These are phyloP conservation scores for Alternaria longipes DNA, from an alignment of 2,329 filamentous ascomycete genomes.

Conservation along the genomic window DNA sequence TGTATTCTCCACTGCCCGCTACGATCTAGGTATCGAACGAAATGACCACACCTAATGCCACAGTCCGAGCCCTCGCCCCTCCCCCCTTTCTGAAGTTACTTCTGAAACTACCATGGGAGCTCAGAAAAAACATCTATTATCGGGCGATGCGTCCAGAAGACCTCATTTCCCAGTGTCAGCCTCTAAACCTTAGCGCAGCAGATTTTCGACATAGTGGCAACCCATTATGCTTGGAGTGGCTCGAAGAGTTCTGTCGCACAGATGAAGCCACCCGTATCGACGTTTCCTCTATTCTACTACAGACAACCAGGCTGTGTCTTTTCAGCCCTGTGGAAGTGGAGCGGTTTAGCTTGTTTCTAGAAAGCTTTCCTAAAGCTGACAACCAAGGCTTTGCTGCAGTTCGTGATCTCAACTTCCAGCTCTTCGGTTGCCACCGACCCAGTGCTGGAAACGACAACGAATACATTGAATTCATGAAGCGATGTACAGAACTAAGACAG, in stretches of 20 bases:
- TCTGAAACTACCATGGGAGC: constrained; percentile 10
- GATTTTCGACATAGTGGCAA: neutral
- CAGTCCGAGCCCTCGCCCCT: neutral
- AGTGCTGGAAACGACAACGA: neutral
- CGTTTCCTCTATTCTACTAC: constrained; percentile 10
- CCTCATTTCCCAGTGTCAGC: neutral
- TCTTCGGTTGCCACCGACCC: constrained; percentile 9
- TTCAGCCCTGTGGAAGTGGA: constrained; percentile 4
- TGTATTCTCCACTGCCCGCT: neutral
- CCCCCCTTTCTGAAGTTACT: constrained; percentile 5
- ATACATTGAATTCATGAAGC: constrained; percentile 9
- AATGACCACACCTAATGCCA: neutral
- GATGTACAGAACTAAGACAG: neutral
- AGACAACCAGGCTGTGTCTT: constrained; percentile 3
- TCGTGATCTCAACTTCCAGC: constrained; percentile 10
- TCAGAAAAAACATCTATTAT: constrained; percentile 11
- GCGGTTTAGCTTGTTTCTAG: constrained; percentile 5
- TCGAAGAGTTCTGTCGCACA: constrained; percentile 11
- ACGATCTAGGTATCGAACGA: neutral
- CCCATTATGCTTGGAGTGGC: constrained; percentile 7
- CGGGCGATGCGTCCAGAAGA: neutral
- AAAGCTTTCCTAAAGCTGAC: neutral
- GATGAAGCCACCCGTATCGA: constrained; percentile 17
- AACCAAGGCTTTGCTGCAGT: constrained; percentile 7
- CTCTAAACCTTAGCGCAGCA: constrained; percentile 4